These are phyloP conservation scores for Colletotrichum gloeosporioides DNA, from an alignment of 2,329 filamentous ascomycete genomes.

Conservation along the genomic window DNA sequence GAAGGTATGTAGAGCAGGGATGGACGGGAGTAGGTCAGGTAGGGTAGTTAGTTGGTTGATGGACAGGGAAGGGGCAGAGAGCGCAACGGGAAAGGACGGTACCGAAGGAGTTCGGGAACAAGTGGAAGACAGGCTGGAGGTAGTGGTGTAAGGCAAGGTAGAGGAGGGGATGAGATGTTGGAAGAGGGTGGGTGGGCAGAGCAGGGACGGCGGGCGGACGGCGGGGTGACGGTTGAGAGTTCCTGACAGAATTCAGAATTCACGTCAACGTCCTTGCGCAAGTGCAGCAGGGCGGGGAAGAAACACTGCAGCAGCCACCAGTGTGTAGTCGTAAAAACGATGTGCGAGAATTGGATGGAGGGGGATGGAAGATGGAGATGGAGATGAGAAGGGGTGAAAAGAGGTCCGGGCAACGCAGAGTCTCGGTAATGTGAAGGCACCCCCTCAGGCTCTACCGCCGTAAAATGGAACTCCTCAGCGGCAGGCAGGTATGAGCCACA, in stretches of 20 bases:
- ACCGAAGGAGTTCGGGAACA: constrained; percentile 9
- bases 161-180: not conserved
- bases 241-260: not conserved
- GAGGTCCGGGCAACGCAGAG: not conserved
- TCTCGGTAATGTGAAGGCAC: not conserved
- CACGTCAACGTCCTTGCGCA: constrained; percentile 9
- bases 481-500: constrained; percentile 4
- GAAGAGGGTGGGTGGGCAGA: not conserved
- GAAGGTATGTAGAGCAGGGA: not conserved
- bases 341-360: not conserved
- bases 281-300: not conserved
- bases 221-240: constrained; percentile 9
- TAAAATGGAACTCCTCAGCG: not conserved
- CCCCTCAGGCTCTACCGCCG: no score
- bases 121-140: not conserved
- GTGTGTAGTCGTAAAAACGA: not conserved
- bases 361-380: not conserved
- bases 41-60: not conserved
- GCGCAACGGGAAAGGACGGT: not conserved
- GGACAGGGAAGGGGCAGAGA: not conserved
- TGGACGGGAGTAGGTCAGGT: not conserved
- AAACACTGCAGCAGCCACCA: not conserved
- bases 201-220: not conserved
- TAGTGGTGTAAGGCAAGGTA: not conserved
- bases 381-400: not conserved